phyloP scores from a whole-genome alignment of 2,329 filamentous ascomycete species.

The Aspergillus pseudotamarii region DNA sequence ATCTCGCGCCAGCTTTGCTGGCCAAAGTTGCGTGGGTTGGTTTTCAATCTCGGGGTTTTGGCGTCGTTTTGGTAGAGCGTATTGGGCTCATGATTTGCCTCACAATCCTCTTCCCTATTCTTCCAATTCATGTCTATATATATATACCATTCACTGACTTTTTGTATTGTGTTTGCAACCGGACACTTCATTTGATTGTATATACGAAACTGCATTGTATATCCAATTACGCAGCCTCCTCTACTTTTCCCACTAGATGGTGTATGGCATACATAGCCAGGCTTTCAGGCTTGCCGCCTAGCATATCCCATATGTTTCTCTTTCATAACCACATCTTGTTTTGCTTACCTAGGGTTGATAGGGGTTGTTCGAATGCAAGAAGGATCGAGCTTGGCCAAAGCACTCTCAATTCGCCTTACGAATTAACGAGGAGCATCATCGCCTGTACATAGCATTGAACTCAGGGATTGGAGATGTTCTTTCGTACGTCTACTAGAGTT shows the following conservation, averaged over 20 bases:
- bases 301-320: not conserved
- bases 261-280: not conserved
- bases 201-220: conserved; percentile 19
- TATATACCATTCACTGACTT: conserved; percentile 10
- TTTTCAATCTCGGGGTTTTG: conserved; percentile 6
- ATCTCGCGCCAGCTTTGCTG: conserved; percentile 22
- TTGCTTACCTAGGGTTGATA: not conserved
- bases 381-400: not conserved
- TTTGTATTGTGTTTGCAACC: conserved; percentile 6
- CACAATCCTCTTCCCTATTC: not conserved
- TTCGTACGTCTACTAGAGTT: not conserved
- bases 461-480: not conserved
- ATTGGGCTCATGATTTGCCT: conserved; percentile 11
- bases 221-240: not conserved
- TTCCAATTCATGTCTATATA: conserved; percentile 9
- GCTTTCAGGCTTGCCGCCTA: not conserved
- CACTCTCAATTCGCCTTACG: not conserved
- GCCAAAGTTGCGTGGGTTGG: conserved; percentile 19
- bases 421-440: not conserved
- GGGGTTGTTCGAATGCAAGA: not conserved
- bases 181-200: conserved; percentile 16
- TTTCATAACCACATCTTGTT: not conserved
- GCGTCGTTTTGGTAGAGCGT: conserved; percentile 10
- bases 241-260: not conserved
- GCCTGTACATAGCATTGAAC: not conserved